A percentile compares a stretch with the other conserved stretches of the same genome.
These are phyloP conservation scores for Mallotus repandus DNA, from an alignment of 441 rosid genomes.

Conservation along the genomic window DNA sequence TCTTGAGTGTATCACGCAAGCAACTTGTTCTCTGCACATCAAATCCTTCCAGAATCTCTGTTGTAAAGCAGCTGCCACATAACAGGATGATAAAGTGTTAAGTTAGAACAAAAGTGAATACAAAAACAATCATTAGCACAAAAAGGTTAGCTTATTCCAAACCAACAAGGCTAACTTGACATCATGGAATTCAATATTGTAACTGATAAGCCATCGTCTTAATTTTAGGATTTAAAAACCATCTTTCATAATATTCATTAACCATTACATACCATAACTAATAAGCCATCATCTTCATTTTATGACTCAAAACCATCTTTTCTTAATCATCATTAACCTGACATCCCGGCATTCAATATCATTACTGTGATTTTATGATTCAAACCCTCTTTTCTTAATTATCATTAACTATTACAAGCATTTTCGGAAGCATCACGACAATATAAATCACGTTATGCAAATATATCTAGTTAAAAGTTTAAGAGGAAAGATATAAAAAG, in stretches of 20 bases:
- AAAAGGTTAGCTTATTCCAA: neutral
- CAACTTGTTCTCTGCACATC: conserved; percentile 76
- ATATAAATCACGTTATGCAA: neutral
- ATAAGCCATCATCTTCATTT: too few species aligned
- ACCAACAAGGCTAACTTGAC: neutral
- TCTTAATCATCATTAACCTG: neutral
- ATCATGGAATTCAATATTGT: neutral
- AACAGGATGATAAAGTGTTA: conserved; percentile 20
- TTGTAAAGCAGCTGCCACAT: conserved; percentile 79
- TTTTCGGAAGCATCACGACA: neutral
- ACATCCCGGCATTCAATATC: neutral
- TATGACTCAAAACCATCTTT: too few species aligned
- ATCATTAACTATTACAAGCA: neutral
- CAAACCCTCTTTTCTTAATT: conserved; percentile 2
- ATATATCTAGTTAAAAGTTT: neutral
- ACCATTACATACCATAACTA: neutral
- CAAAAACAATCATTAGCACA: neutral
- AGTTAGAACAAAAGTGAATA: neutral
- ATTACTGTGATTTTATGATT: neutral
- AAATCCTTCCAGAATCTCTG: conserved; percentile 93
- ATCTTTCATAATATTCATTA: neutral
- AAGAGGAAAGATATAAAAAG: neutral
- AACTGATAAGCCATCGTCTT: too few species aligned
- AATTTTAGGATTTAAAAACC: too few species aligned
- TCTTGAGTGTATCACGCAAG: conserved; percentile 75